Conservation (phyloP, 345 rosid genomes). For the Toxicodendron radicans region DNA sequence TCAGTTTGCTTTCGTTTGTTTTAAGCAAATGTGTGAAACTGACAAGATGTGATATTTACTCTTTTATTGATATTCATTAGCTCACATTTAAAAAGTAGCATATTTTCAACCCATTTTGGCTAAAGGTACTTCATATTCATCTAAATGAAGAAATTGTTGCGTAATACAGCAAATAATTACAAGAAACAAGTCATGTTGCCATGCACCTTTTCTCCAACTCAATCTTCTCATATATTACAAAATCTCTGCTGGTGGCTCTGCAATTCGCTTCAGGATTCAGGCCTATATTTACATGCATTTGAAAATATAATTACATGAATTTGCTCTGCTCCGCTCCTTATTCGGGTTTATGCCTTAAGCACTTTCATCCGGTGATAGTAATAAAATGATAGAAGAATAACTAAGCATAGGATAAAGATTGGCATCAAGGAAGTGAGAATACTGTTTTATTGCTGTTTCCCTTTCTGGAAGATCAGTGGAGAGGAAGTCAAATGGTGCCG, state of each 20-base stretch:
- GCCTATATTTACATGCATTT: not conserved
- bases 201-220: not conserved
- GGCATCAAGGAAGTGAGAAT: conserved; percentile 71
- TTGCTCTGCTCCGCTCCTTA: not conserved
- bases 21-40: no score
- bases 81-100: no score
- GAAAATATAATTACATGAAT: not conserved
- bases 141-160: no score
- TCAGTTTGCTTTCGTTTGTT: no score
- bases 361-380: conserved; percentile 42
- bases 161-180: no score
- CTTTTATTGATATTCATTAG: no score
- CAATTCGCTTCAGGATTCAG: not conserved
- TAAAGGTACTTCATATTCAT: no score
- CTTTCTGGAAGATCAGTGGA: conserved; percentile 57
- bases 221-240: not conserved
- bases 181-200: no score
- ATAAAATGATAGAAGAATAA: conserved; percentile 79
- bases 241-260: not conserved
- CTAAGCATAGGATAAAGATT: conserved; percentile 87
- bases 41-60: no score
- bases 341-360: conserved; percentile 8
- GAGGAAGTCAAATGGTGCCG: conserved; percentile 78
- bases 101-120: no score
- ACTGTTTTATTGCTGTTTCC: conserved; percentile 60